Percentiles rank a stretch among this genome's conserved stretches.
These are phyloP conservation scores for Parietaria judaica DNA, from an alignment of 306 rosid genomes.

Conservation along the genomic window DNA sequence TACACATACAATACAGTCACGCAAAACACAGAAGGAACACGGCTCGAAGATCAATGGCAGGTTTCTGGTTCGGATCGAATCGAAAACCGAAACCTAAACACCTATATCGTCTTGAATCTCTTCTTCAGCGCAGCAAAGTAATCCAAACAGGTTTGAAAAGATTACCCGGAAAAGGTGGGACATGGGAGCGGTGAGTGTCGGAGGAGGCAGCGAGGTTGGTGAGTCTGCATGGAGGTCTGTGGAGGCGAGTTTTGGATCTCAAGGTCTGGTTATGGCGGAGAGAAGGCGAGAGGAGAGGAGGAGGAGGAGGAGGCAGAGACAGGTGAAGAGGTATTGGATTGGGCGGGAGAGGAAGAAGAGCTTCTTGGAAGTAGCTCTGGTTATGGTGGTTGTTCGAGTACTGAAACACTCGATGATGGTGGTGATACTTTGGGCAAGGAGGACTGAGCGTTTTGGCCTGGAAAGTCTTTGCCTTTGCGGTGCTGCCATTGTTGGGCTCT, in stretches of 20 bases:
- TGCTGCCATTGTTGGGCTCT: slow-evolving; percentile 41
- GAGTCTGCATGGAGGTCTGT: slow-evolving; percentile 52
- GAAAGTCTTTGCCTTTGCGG: slow-evolving; percentile 38
- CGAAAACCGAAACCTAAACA: too few species aligned
- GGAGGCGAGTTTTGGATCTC: slow-evolving; percentile 55
- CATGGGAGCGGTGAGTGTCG: slow-evolving; percentile 39
- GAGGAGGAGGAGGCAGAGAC: slow-evolving; percentile 60
- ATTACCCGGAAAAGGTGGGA: slow-evolving; percentile 42
- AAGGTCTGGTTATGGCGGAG: slow-evolving; percentile 31
- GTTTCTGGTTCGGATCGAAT: too few species aligned
- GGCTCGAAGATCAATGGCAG: too few species aligned
- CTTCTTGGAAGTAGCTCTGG: slow-evolving; percentile 60
- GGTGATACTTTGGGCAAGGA: slow-evolving; percentile 23
- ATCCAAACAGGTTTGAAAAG: not conserved
- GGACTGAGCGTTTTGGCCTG: slow-evolving; percentile 32
- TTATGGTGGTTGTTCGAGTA: slow-evolving; percentile 40
- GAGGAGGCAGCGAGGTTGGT: slow-evolving; percentile 41
- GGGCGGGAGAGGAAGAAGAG: slow-evolving; percentile 82
- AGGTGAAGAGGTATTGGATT: slow-evolving; percentile 59
- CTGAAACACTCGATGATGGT: slow-evolving; percentile 34
- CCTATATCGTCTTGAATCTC: not conserved
- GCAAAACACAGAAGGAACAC: too few species aligned
- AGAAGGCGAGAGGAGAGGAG: slow-evolving; percentile 34
- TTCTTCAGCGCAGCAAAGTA: not conserved
- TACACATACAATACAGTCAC: too few species aligned